Evolutionary conservation across 306 rosid genomes (phyloP), one percentile per base, ranked within the genome.

Genomic region (Cucurbita moschata): DNA sequence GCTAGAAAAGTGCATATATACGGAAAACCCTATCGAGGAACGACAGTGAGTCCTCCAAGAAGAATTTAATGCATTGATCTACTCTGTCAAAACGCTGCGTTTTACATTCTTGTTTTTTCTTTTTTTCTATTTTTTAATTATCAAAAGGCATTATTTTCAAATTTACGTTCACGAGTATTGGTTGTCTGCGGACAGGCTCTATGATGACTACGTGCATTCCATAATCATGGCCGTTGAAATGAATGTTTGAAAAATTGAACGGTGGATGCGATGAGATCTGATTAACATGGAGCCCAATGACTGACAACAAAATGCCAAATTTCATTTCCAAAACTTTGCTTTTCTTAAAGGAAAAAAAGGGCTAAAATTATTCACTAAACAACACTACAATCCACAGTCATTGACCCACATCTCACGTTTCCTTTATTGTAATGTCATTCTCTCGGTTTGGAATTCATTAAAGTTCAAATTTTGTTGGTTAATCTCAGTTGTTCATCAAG

Each of bases 271-370:
- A 21, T 21, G 26, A 26, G 26, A 26, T 26, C 26, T 15, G 44
- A 70, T 54, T 10, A 16, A 53, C 74, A 46, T 15, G 74, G 65
- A 76, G 60, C 60, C 81, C 79, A 66, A 75, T 44, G 61, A 77
- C 88, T 83, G 88, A 88, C 88, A 86, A 66, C 83, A 80, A 86
- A 82, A 82, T 72, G 92, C 80, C 87, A 88, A 85, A 60, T 55
- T 52, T 61, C 49, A 69, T 54, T 47, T 35, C 4, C 49, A 37
- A 40, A 42, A 55, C 30, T 18, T 40, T 39, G 7, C 11, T 37
- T 30, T 61, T 61, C 8, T 15, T 40, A 53, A n/a, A 18, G 40
- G 14, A 14, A 10, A 62, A 62, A 62, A 62, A 37, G 30, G 50
- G 30, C 15, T 8, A 64, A 64, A 40, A 40, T 66, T 44, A 66